Percentiles rank a stretch among this genome's conserved stretches.
Conservation (phyloP, 2,329 filamentous ascomycete genomes). For the Herpotrichia juniperi region DNA sequence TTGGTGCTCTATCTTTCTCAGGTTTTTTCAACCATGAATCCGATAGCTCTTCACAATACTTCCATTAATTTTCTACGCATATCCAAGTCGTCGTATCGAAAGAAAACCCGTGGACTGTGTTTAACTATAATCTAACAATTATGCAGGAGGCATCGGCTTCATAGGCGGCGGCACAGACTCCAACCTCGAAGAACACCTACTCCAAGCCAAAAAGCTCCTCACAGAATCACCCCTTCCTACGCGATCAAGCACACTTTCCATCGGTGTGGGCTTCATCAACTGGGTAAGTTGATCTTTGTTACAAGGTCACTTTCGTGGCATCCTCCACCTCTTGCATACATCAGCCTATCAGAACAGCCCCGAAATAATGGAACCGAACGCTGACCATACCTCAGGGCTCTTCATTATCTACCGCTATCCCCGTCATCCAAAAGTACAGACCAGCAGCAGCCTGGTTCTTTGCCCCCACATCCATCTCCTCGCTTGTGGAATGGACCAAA, state of each 20-base stretch:
- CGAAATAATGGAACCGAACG: too few species aligned
- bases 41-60: background rate
- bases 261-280: slow-evolving; percentile 69
- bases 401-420: slow-evolving; percentile 54
- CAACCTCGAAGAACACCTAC: slow-evolving; percentile 38
- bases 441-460: slow-evolving; percentile 72
- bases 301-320: too few species aligned
- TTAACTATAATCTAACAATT: slow-evolving; percentile 4
- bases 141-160: slow-evolving; percentile 54
- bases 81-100: too few species aligned
- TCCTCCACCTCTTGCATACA: too few species aligned
- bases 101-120: too few species aligned
- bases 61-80: too few species aligned
- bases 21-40: too few species aligned
- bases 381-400: too few species aligned
- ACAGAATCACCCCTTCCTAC: slow-evolving; percentile 14
- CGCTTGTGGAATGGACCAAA: slow-evolving; percentile 39
- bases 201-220: slow-evolving; percentile 27
- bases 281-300: too few species aligned
- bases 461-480: slow-evolving; percentile 49
- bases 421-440: slow-evolving; percentile 58
- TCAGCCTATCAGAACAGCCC: too few species aligned
- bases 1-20: too few species aligned
- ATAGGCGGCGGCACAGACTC: slow-evolving; percentile 53
- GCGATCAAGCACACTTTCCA: slow-evolving; percentile 46